These are phyloP conservation scores for Epichloe sp. DNA, from an alignment of 2,329 filamentous ascomycete species.

Conservation along the genomic window DNA sequence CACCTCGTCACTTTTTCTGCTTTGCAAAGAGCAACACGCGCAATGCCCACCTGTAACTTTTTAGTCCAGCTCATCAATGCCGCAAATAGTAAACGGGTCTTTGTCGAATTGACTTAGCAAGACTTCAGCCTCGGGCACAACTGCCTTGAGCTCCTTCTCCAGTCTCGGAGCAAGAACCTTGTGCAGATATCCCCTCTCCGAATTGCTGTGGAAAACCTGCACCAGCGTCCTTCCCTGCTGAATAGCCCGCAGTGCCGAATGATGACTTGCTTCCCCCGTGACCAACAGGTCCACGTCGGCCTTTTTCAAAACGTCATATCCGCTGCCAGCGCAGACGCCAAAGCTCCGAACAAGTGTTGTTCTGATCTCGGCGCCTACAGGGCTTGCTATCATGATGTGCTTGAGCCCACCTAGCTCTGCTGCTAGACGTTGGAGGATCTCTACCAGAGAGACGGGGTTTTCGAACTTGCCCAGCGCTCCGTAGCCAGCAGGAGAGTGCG, in stretches of 20 bases:
- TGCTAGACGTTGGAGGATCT: slow-evolving; percentile 43
- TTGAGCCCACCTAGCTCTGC: slow-evolving; percentile 52
- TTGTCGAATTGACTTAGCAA: slow-evolving; percentile 66
- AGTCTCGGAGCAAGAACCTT: slow-evolving; percentile 57
- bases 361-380: slow-evolving; percentile 32
- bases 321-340: slow-evolving; percentile 83
- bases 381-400: slow-evolving; percentile 36
- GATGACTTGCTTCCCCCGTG: slow-evolving; percentile 87
- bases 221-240: slow-evolving; percentile 76
- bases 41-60: not conserved
- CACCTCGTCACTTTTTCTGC: not conserved
- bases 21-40: not conserved
- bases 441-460: slow-evolving; percentile 23
- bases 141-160: slow-evolving; percentile 40
- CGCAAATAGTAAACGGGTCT: slow-evolving; percentile 77
- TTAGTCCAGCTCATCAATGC: slow-evolving; percentile 26
- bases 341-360: slow-evolving; percentile 47
- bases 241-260: slow-evolving; percentile 75
- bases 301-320: slow-evolving; percentile 59
- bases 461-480: slow-evolving; percentile 35
- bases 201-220: slow-evolving; percentile 85
- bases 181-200: slow-evolving; percentile 67
- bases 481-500: slow-evolving; percentile 37
- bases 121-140: slow-evolving; percentile 43
- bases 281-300: slow-evolving; percentile 68